A percentile compares a stretch with the other conserved stretches of the same genome.
Conservation (phyloP, 1,284 basidiomycete genomes). For the Tilletia caries region DNA sequence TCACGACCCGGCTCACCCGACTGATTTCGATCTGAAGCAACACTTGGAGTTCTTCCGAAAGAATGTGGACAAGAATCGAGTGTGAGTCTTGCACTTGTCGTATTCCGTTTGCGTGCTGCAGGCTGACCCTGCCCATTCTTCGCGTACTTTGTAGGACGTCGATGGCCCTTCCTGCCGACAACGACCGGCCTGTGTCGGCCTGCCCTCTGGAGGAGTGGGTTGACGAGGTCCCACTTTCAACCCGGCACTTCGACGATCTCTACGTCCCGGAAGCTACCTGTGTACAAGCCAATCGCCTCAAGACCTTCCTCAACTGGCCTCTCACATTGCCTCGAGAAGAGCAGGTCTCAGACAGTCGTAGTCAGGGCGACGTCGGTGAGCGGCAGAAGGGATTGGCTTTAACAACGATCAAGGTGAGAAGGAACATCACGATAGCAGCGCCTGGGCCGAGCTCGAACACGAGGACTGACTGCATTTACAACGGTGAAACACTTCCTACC, state of each 20-base stretch:
- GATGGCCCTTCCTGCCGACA: neutral
- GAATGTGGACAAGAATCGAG: constrained; percentile 7
- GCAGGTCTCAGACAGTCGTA: neutral
- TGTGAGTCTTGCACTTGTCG: neutral
- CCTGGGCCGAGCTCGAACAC: neutral
- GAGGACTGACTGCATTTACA: too few species aligned
- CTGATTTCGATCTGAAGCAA: neutral
- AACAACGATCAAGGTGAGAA: neutral
- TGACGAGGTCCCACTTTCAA: neutral
- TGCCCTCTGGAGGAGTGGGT: constrained; percentile 3
- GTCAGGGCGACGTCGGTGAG: neutral
- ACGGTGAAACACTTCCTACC: too few species aligned
- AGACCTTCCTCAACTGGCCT: neutral
- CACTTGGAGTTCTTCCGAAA: neutral
- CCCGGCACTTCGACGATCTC: neutral
- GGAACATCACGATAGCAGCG: neutral
- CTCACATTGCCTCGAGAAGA: neutral
- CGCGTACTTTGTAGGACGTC: neutral
- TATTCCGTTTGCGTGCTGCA: neutral
- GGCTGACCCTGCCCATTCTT: neutral
- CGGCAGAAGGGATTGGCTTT: neutral
- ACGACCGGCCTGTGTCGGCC: neutral
- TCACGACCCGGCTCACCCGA: constrained; percentile 3
- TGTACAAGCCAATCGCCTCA: neutral
- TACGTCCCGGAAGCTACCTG: neutral